Base-by-base conservation (phyloP, 1,139 yeast species). In the Kurtzmaniella natalensis region DNA sequence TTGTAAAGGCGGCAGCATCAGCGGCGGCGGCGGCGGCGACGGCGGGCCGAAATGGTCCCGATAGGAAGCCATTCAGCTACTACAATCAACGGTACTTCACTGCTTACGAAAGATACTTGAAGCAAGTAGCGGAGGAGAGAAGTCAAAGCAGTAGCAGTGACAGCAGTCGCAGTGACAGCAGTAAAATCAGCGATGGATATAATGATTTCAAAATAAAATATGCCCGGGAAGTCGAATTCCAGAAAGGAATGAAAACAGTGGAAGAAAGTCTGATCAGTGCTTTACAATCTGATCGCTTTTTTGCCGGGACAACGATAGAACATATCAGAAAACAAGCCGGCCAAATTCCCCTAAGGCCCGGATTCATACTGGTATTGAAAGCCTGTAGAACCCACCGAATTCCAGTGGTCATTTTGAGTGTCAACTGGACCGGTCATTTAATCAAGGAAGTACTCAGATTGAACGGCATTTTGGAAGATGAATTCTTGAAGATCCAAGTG, bases 371-470 rank as follows among this genome's bases (percentile, higher is more conserved):
- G 2, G 63, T 73, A 33, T 48, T 70, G 17, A 37, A 43, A 4
- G 33, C 37, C 15, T 47, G 72, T 23, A 35, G 42, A 8, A 31
- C 29, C 1, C 30, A 38, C 3, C 37, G 48, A 0, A 48, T 69
- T 5, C 74, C 75, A 0, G 54, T 78, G 2, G 55, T 60, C 7
- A 61, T 82, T 1, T 47, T 81, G 18, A 78, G 86, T 45, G 74
- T 80, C 32, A 81, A 81, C 51, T 82, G 89, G 89, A 70, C 82
- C 8, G 62, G 68, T 3, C 30, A 56, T 7, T 54, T 80, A 24
- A 80, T 82, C 37, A 48, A 55, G 18, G 59, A 59, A 31, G 65
- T 63, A 4, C 56, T 80, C 27, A 29, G 37, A 5, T 35, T 31
- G 5, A 43, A 59, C 27, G 76, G 76, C 0, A 45, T 61, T 27